Conservation (phyloP, 1,139 yeast genomes). For the Trichomonascaceae sp. region DNA sequence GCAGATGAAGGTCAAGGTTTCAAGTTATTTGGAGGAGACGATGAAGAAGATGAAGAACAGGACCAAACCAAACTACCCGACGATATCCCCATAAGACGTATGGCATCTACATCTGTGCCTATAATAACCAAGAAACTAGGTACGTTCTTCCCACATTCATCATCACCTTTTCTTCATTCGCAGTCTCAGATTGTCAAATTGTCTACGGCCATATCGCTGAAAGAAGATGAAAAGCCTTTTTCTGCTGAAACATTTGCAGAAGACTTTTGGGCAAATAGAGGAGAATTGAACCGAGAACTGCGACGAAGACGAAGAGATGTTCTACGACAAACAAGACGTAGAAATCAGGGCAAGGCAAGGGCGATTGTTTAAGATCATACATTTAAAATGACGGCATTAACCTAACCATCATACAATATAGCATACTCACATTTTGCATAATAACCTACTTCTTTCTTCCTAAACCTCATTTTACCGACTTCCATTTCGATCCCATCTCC, state of each 20-base stretch:
- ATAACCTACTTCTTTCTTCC: background rate
- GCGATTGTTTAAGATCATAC: constrained; percentile 6
- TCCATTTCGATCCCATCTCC: constrained; percentile 57
- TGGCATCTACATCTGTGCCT: background rate
- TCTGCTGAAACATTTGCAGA: constrained; percentile 53
- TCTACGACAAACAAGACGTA: constrained; percentile 49
- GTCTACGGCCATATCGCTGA: constrained; percentile 1
- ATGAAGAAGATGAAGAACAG: constrained; percentile 18
- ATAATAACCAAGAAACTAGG: constrained; percentile 38
- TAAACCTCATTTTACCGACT: constrained; percentile 4
- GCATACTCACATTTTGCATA: background rate
- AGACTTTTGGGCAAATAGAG: constrained; percentile 80
- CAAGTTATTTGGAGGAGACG: constrained; percentile 24
- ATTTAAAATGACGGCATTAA: too few relatives aligned
- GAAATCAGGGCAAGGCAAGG: constrained; percentile 16
- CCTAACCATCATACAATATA: background rate
- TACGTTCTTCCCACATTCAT: constrained; percentile 73
- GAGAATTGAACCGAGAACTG: constrained; percentile 70
- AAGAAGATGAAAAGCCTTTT: constrained; percentile 1
- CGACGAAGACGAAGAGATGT: constrained; percentile 73
- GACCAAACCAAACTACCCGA: constrained; percentile 9
- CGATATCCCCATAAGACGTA: background rate
- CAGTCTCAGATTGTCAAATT: constrained; percentile 73
- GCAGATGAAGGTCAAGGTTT: constrained; percentile 34
- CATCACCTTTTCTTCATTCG: constrained; percentile 79